These are phyloP conservation scores for Trichoderma sp. DNA, from an alignment of 2,329 filamentous ascomycete genomes.

Conservation along the genomic window DNA sequence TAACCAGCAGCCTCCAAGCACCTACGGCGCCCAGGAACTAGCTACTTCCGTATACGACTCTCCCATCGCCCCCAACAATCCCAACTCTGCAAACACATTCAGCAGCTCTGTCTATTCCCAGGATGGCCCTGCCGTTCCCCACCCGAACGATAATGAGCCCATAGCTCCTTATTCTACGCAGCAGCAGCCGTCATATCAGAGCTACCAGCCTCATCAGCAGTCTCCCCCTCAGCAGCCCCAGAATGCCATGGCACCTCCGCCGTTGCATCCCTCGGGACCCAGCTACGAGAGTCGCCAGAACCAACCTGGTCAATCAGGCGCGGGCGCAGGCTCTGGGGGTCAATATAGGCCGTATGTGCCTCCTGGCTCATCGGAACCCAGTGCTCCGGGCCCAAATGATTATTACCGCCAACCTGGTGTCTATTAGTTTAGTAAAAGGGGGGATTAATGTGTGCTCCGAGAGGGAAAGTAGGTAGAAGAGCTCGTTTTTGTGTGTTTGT, in stretches of 20 bases:
- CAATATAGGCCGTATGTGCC: constrained; percentile 67
- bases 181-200: constrained; percentile 48
- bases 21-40: constrained; percentile 69
- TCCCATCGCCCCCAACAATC: constrained; percentile 62
- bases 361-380: constrained; percentile 46
- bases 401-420: constrained; percentile 57
- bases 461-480: not conserved
- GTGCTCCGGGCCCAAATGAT: constrained; percentile 57
- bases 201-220: constrained; percentile 46
- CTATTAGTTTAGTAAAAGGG: constrained; percentile 33
- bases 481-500: not conserved
- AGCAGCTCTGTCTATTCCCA: constrained; percentile 54
- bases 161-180: constrained; percentile 37
- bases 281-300: constrained; percentile 56
- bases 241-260: constrained; percentile 46
- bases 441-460: not conserved
- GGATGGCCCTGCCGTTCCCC: constrained; percentile 47
- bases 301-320: constrained; percentile 51
- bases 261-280: constrained; percentile 50
- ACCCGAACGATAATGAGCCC: constrained; percentile 37
- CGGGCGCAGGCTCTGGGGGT: constrained; percentile 34
- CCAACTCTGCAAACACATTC: constrained; percentile 49
- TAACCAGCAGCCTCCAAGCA: constrained; percentile 35
- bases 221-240: constrained; percentile 44
- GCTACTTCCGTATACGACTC: constrained; percentile 79